phyloP scores from a whole-genome alignment of 371 early-diverging fungal species.

The Cokeromyces recurvatus region DNA sequence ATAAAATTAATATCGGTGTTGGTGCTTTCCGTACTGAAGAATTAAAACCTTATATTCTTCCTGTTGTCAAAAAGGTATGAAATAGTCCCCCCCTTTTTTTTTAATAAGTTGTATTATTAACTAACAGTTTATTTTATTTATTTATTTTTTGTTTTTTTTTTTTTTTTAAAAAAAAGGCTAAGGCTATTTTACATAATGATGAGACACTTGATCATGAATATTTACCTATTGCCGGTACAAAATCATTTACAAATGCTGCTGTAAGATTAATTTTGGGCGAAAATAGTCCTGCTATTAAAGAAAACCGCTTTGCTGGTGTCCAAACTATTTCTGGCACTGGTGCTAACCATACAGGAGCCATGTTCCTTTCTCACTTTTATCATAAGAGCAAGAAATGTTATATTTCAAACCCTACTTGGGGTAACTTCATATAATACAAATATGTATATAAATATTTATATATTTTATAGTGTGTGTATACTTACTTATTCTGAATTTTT shows the following conservation, averaged over 20 bases:
- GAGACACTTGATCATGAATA: slow-evolving; percentile 89
- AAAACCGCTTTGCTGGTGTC: slow-evolving; percentile 66
- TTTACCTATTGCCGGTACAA: slow-evolving; percentile 80
- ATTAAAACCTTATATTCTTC: slow-evolving; percentile 93
- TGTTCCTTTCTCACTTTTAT: slow-evolving; percentile 73
- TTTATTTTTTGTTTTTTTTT: no score
- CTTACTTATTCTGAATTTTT: background rate
- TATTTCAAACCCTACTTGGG: slow-evolving; percentile 97
- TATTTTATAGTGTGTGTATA: no score
- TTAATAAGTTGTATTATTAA: no score
- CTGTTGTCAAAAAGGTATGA: slow-evolving; percentile 90
- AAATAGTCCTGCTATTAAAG: slow-evolving; percentile 72
- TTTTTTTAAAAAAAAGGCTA: slow-evolving; percentile 73
- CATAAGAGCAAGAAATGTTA: slow-evolving; percentile 65
- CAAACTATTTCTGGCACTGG: slow-evolving; percentile 98
- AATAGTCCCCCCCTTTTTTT: background rate
- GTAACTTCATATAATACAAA: slow-evolving; percentile 32
- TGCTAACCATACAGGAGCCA: slow-evolving; percentile 83
- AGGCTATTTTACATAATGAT: slow-evolving; percentile 69
- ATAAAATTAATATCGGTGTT: slow-evolving; percentile 94
- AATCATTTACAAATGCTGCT: slow-evolving; percentile 74
- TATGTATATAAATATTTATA: background rate
- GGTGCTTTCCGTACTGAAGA: slow-evolving; percentile 94
- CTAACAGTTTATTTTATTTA: no score
- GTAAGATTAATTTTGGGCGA: slow-evolving; percentile 80